A percentile compares a stretch with the other conserved stretches of the same genome.
These are phyloP conservation scores for Ceratocystis papillata DNA, from an alignment of 2,329 filamentous ascomycete species.

Conservation along the genomic window DNA sequence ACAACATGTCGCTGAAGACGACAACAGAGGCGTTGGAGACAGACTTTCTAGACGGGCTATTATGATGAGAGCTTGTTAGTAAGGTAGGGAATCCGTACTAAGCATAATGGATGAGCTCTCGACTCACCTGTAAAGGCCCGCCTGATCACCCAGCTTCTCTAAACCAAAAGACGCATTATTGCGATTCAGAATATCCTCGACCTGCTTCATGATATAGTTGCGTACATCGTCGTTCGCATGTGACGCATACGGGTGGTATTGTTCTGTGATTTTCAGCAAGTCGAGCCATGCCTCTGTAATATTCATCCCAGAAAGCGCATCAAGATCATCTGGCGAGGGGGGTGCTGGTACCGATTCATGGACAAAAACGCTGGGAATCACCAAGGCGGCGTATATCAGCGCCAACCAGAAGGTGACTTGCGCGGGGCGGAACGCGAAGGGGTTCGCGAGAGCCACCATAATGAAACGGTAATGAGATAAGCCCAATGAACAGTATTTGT, in stretches of 20 bases:
- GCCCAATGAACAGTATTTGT: background rate
- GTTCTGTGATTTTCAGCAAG: conserved; percentile 60
- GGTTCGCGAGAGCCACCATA: conserved; percentile 34
- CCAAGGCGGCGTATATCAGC: conserved; percentile 63
- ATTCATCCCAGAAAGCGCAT: conserved; percentile 55
- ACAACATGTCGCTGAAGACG: conserved; percentile 66
- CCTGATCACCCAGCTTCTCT: conserved; percentile 29
- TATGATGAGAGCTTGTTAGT: background rate
- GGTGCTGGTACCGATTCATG: conserved; percentile 60
- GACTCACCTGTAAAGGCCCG: conserved; percentile 25
- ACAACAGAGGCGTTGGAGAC: conserved; percentile 39
- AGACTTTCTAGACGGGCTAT: conserved; percentile 13
- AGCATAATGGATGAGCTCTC: too few relatives aligned
- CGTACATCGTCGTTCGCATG: conserved; percentile 70
- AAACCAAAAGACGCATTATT: conserved; percentile 44
- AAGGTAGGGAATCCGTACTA: background rate
- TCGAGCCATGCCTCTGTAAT: conserved; percentile 80
- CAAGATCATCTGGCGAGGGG: conserved; percentile 45
- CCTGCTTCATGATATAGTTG: conserved; percentile 60
- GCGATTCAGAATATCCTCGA: conserved; percentile 56
- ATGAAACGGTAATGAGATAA: background rate
- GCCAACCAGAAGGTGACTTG: conserved; percentile 74
- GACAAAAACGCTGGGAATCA: conserved; percentile 60
- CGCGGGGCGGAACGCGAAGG: conserved; percentile 65
- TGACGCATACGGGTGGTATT: conserved; percentile 84